phyloP scores from a whole-genome alignment of 495 filamentous ascomycete species.

The Aspergillus incahuasiensis region DNA sequence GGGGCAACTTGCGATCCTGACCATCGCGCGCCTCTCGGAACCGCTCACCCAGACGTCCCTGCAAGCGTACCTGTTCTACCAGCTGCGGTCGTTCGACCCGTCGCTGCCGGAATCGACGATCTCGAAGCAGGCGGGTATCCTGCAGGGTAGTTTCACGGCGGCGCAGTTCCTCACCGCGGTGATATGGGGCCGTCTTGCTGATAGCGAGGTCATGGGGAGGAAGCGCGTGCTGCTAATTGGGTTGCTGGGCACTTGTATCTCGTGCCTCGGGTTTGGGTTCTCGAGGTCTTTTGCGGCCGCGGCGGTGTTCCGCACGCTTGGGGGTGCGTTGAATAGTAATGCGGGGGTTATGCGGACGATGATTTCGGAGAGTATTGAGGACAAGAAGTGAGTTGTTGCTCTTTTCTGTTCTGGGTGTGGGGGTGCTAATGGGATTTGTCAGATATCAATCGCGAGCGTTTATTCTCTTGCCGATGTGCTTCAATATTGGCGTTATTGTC shows the following conservation, averaged over 20 bases:
- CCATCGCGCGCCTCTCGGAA: conserved; percentile 70
- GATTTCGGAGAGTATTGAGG: conserved; percentile 71
- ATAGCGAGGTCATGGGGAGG: conserved; percentile 63
- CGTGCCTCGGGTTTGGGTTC: conserved; percentile 76
- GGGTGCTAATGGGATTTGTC: neutral
- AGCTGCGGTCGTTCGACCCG: conserved; percentile 63
- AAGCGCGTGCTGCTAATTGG: conserved; percentile 77
- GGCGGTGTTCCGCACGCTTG: conserved; percentile 65
- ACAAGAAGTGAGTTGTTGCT: conserved; percentile 50
- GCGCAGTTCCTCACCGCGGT: conserved; percentile 77
- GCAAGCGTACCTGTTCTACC: conserved; percentile 71
- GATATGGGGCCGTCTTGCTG: conserved; percentile 71
- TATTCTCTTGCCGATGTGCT: conserved; percentile 74
- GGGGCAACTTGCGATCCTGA: conserved; percentile 68
- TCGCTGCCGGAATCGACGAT: conserved; percentile 61
- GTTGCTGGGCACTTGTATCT: conserved; percentile 64
- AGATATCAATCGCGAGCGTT: conserved; percentile 72
- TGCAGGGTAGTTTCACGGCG: conserved; percentile 70
- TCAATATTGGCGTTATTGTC: conserved; percentile 69
- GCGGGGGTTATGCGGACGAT: conserved; percentile 78
- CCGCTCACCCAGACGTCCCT: conserved; percentile 74
- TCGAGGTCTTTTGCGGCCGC: conserved; percentile 63
- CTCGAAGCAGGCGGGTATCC: conserved; percentile 68
- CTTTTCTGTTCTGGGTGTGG: neutral
- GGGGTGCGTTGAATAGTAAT: conserved; percentile 75